Evolutionary conservation across 1,284 basidiomycete species (phyloP).

Genomic region (Heterobasidion irregulare): DNA sequence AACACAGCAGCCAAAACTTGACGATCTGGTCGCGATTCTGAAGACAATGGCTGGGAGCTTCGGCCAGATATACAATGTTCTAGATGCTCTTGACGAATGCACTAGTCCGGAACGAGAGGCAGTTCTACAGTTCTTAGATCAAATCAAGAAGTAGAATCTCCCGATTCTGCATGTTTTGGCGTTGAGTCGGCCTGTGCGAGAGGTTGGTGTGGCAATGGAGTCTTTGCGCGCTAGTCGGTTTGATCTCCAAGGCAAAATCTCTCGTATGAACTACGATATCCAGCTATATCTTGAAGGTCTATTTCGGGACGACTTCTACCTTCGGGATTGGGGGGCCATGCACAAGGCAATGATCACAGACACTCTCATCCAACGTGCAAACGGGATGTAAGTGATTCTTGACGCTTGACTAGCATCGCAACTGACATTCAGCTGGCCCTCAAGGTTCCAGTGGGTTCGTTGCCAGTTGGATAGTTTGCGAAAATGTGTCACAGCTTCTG

Average conservation of each 20-base stretch:
- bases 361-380: neutral
- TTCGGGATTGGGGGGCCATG: neutral
- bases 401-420: neutral
- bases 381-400: neutral
- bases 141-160: neutral
- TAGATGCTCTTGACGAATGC: slow-evolving; percentile 5
- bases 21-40: neutral
- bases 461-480: slow-evolving; percentile 1
- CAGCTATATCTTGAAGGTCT: neutral
- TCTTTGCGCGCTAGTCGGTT: neutral
- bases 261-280: neutral
- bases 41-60: neutral
- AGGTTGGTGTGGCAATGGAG: neutral
- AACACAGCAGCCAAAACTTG: neutral
- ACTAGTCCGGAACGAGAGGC: neutral
- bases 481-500: neutral
- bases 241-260: neutral
- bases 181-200: neutral
- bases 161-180: neutral
- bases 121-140: neutral
- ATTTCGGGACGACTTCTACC: neutral
- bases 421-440: too few relatives aligned
- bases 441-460: slow-evolving; percentile 1
- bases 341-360: neutral
- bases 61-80: neutral